Percentiles rank a stretch among this genome's conserved stretches.
These are phyloP conservation scores for Triticum urartu DNA, from an alignment of 176 grass and related monocot species.

Conservation along the genomic window DNA sequence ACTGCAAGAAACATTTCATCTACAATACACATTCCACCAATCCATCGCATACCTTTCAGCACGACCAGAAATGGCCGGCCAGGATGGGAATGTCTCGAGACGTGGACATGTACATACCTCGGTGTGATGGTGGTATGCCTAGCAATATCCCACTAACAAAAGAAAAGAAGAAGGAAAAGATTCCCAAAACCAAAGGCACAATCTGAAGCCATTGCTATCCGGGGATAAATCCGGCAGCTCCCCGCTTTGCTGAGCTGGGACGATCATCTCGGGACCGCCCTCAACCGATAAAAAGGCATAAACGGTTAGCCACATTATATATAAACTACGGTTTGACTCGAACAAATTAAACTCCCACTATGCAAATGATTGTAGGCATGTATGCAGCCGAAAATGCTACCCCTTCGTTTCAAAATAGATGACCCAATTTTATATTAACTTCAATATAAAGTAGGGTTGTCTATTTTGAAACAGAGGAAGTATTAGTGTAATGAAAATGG, in stretches of 20 bases:
- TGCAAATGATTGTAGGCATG: too few relatives aligned
- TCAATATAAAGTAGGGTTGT: too few relatives aligned
- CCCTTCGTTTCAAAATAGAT: too few relatives aligned
- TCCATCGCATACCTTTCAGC: neutral
- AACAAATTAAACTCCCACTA: neutral
- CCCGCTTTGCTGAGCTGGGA: slow-evolving; percentile 15
- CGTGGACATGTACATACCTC: neutral
- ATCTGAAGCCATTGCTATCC: neutral
- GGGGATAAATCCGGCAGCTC: neutral
- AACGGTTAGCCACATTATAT: neutral
- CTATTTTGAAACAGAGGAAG: too few relatives aligned
- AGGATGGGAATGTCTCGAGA: neutral
- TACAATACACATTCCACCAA: neutral
- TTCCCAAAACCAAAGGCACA: neutral
- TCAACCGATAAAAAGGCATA: neutral
- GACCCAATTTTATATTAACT: too few relatives aligned
- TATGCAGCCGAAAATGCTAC: too few relatives aligned
- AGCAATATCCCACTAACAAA: slow-evolving; percentile 19
- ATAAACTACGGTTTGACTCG: slow-evolving; percentile 4
- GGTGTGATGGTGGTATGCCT: neutral
- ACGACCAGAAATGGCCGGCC: neutral
- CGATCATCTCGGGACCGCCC: neutral
- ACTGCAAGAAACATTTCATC: neutral
- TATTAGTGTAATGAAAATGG: too few relatives aligned
- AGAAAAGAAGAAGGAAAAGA: neutral